Percentiles rank a stretch among this genome's conserved stretches.
Conservation (phyloP, 2,329 filamentous ascomycete species). For the Verticillium tricorpus region DNA sequence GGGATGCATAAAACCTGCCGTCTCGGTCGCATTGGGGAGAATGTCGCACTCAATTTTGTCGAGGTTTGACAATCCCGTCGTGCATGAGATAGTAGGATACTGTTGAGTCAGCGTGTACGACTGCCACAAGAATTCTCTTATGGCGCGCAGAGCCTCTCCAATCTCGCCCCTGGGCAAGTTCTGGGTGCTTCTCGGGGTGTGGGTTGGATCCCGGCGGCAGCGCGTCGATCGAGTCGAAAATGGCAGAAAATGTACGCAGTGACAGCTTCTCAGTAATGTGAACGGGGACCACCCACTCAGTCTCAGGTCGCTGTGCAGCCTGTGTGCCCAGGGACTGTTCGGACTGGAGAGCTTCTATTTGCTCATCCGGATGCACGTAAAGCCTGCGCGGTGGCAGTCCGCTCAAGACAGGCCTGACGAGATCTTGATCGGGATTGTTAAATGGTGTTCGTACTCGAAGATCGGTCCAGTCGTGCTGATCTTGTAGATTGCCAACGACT, state of each 20-base stretch:
- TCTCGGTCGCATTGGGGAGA: neutral
- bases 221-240: constrained; percentile 61
- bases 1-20: neutral
- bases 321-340: constrained; percentile 25
- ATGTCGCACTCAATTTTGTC: constrained; percentile 60
- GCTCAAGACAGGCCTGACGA: constrained; percentile 61
- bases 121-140: constrained; percentile 71
- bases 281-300: constrained; percentile 74
- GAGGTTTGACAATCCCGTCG: constrained; percentile 80
- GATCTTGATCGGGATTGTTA: constrained; percentile 25
- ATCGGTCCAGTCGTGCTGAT: constrained; percentile 71
- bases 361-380: constrained; percentile 79
- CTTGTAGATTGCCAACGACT: constrained; percentile 65
- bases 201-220: constrained; percentile 25
- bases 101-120: constrained; percentile 74
- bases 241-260: constrained; percentile 57
- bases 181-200: constrained; percentile 4
- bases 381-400: constrained; percentile 69
- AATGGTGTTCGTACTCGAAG: constrained; percentile 48
- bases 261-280: constrained; percentile 71
- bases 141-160: constrained; percentile 42
- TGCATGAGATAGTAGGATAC: constrained; percentile 82
- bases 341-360: constrained; percentile 64
- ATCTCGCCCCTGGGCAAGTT: constrained; percentile 26
- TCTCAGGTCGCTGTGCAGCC: constrained; percentile 48